Conservation (phyloP, 805 yeast genomes). For the Kazachstania psychrophila region DNA sequence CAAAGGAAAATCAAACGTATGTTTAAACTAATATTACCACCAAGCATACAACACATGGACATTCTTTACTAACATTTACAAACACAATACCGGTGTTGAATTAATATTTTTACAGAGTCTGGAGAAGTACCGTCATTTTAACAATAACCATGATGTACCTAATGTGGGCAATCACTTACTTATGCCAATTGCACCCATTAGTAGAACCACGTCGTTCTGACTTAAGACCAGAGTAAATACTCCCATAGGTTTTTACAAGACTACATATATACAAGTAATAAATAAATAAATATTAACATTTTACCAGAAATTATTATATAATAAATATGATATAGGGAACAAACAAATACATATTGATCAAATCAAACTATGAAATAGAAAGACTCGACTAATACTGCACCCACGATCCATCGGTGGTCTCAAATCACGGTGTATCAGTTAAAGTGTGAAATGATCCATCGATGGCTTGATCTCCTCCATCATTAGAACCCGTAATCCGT, state of each 20-base stretch:
- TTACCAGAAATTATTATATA: neutral
- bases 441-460: slow-evolving; percentile 29
- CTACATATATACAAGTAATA: slow-evolving; percentile 12
- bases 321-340: neutral
- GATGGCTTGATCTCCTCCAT: slow-evolving; percentile 54
- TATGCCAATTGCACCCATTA: slow-evolving; percentile 79
- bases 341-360: neutral
- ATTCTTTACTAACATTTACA: too few species aligned
- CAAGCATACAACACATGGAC: neutral
- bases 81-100: too few species aligned
- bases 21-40: slow-evolving; percentile 20
- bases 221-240: slow-evolving; percentile 64
- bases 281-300: neutral
- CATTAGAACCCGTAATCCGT: slow-evolving; percentile 50
- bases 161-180: slow-evolving; percentile 90
- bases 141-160: slow-evolving; percentile 69
- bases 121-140: slow-evolving; percentile 64
- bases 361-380: neutral
- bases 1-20: slow-evolving; percentile 66
- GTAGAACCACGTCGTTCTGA: slow-evolving; percentile 87
- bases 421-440: slow-evolving; percentile 40
- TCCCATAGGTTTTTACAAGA: too few species aligned
- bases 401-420: slow-evolving; percentile 13
- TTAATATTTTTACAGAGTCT: slow-evolving; percentile 39
- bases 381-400: neutral